Conservation (phyloP, 192 early-diverging fungal genomes). For the Backusella circina region DNA sequence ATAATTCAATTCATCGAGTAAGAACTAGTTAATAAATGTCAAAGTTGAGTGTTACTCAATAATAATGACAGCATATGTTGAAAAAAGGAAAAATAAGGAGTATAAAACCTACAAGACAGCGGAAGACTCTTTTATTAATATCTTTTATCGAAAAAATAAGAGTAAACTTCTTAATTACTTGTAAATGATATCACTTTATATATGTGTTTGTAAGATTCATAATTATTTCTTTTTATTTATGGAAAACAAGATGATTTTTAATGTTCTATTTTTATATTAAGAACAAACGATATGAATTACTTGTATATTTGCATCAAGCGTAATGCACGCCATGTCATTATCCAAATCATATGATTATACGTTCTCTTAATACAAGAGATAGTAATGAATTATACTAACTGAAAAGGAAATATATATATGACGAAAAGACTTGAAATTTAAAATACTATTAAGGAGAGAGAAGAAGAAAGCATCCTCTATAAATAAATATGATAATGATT, state of each 20-base stretch:
- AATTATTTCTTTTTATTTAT: background rate
- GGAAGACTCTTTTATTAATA: background rate
- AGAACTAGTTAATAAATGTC: background rate
- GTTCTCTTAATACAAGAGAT: background rate
- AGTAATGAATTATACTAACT: background rate
- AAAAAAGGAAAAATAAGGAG: background rate
- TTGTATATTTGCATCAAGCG: background rate
- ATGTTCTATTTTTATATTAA: background rate
- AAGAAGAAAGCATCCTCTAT: background rate
- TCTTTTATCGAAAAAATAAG: background rate
- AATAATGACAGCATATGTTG: background rate
- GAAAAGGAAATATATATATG: background rate
- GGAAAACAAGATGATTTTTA: background rate
- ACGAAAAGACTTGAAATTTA: background rate
- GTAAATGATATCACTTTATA: background rate
- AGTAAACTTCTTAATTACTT: background rate
- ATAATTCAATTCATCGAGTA: background rate
- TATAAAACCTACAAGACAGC: background rate
- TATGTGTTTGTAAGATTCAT: background rate
- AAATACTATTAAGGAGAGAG: background rate
- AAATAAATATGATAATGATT: background rate
- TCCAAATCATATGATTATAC: background rate
- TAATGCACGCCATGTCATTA: background rate
- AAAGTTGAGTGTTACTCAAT: background rate
- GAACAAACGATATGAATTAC: background rate